Conservation (phyloP, 148 eudicot species). For the Camellia japonica region DNA sequence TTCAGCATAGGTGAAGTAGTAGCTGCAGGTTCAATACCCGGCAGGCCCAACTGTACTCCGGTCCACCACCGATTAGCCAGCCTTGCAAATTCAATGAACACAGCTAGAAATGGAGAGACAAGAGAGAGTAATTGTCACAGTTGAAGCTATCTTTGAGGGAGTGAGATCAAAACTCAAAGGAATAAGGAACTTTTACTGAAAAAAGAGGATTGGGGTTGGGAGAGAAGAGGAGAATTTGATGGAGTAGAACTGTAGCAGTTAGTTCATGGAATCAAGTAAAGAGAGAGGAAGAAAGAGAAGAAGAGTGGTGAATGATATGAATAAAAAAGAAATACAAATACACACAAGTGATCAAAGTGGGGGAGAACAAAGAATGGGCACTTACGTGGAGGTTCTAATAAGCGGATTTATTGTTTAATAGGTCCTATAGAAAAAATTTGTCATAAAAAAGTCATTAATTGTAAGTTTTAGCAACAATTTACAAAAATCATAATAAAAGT, state of each 20-base stretch:
- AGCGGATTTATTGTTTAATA: too few species aligned
- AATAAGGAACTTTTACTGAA: background rate
- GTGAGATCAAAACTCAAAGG: background rate
- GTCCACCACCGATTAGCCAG: constrained; percentile 67
- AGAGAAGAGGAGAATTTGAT: constrained; percentile 15
- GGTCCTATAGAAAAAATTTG: too few species aligned
- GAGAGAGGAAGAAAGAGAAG: constrained; percentile 3
- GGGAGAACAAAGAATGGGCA: constrained; percentile 4
- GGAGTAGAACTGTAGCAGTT: background rate
- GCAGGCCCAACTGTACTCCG: constrained; percentile 37
- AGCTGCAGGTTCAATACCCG: constrained; percentile 27
- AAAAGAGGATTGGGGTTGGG: background rate
- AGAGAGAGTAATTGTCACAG: background rate
- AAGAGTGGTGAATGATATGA: background rate
- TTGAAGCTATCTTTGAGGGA: background rate
- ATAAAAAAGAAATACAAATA: background rate
- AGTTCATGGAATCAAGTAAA: constrained; percentile 15
- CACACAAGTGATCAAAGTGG: constrained; percentile 2
- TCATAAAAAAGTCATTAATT: too few species aligned
- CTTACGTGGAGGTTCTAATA: too few species aligned
- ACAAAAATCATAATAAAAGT: too few species aligned
- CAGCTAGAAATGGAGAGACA: background rate
- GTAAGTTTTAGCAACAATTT: too few species aligned
- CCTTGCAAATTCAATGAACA: constrained; percentile 7
- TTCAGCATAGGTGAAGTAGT: background rate